Evolutionary conservation across 371 early-diverging fungal species (phyloP), one percentile per base, ranked within the genome.

Genomic region (Conidiobolus incongruus): DNA sequence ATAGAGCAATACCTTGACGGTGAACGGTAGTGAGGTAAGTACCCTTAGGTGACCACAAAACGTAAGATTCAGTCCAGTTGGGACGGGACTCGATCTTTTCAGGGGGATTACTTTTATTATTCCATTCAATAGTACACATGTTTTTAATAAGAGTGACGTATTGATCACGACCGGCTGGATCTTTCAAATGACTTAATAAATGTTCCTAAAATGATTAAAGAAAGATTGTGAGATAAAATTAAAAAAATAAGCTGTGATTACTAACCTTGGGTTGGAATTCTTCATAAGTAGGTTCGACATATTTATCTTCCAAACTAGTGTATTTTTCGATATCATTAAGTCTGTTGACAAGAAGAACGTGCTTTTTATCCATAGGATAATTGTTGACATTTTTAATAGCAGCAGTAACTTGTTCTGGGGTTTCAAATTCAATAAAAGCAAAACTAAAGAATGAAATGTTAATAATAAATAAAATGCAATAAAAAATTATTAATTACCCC

Each of bases 41-140:
- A 40, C 97, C 96, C 24, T 69, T 63, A 12, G 95, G 87, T 10
- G 93, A 92, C 93, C 95, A 96, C 55, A 78, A 67, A 31, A 89
- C 76, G 54, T 86, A 87, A 35, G 71, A 74, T 51, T 92, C 93
- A 36, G 92, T 88, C 94, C 94, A 94, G 70, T 72, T 75, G 4
- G 56, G 47, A 41, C 88, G 69, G 34, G 60, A 56, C 54, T 80
- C 65, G 4, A 74, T 77, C 35, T 73, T 60, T 44, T 93, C 92
- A 1, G 89, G 81, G 24, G 70, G 52, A 44, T 89, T 86, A 26
- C 62, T 59, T 61, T 84, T 78, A 62, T 79, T 81, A 70, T 90
- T 89, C 87, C 86, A 91, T 56, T 66, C 77, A 43, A 93, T 70
- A 44, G 61, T 55, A 35, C 87, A 78, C 35, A 85, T 80, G 35